Conservation (phyloP, 768 basidiomycete genomes). For the Lactarius indigo region DNA sequence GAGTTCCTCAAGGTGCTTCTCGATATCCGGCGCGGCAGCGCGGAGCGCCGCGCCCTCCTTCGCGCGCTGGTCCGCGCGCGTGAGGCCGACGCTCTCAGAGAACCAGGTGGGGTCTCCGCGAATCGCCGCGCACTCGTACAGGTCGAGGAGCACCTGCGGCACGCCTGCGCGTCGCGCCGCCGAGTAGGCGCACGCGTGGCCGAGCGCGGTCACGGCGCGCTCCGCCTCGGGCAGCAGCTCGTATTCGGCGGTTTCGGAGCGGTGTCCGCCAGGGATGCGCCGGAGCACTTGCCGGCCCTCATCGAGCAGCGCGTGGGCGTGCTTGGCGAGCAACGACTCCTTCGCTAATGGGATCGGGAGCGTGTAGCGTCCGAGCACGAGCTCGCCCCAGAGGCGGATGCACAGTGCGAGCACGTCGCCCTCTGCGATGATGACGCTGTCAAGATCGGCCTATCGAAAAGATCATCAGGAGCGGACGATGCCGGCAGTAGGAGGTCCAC, state of each 20-base stretch:
- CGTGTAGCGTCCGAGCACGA: conserved; percentile 23
- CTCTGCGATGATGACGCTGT: conserved; percentile 27
- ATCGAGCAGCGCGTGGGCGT: conserved; percentile 15
- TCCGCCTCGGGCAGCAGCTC: conserved; percentile 27
- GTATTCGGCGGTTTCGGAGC: conserved; percentile 19
- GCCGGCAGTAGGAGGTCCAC: neutral
- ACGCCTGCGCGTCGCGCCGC: conserved; percentile 18
- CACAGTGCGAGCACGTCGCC: conserved; percentile 29
- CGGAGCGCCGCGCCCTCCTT: conserved; percentile 1
- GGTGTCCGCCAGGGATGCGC: conserved; percentile 12
- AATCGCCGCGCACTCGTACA: conserved; percentile 25
- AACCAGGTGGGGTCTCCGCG: conserved; percentile 25
- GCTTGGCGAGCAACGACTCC: conserved; percentile 21
- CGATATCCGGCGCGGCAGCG: conserved; percentile 17
- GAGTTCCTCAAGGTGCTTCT: conserved; percentile 17
- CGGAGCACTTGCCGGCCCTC: conserved; percentile 2
- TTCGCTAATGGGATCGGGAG: conserved; percentile 22
- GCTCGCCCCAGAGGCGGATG: conserved; percentile 29
- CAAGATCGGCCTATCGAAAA: conserved; percentile 2
- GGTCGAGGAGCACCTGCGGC: conserved; percentile 20
- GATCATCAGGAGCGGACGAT: neutral
- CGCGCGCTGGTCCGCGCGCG: conserved; percentile 8
- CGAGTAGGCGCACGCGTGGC: conserved; percentile 25
- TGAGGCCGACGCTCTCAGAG: conserved; percentile 22
- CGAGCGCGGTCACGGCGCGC: conserved; percentile 20